These are phyloP conservation scores for Coleophoma cylindrospora DNA, from an alignment of 2,329 filamentous ascomycete species.

Conservation along the genomic window DNA sequence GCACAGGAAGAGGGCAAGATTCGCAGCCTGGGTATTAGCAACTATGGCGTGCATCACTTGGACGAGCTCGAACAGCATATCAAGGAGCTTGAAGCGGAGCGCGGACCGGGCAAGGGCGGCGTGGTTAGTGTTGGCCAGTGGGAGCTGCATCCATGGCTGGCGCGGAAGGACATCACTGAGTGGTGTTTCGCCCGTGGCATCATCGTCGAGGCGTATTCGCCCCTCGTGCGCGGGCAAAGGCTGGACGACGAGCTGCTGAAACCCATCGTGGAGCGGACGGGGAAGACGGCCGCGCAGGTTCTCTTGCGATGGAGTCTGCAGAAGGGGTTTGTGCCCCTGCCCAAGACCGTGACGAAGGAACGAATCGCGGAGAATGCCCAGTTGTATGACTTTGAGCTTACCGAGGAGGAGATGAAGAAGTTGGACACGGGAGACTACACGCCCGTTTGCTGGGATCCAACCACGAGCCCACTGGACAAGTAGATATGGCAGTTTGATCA, in stretches of 20 bases:
- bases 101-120: conserved; percentile 60
- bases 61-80: conserved; percentile 56
- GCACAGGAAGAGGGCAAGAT: conserved; percentile 56
- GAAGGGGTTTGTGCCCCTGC: conserved; percentile 67
- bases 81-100: conserved; percentile 55
- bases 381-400: conserved; percentile 51
- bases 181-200: conserved; percentile 67
- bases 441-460: conserved; percentile 54
- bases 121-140: conserved; percentile 80
- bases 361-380: conserved; percentile 61
- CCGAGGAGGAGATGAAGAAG: conserved; percentile 44
- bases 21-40: conserved; percentile 58
- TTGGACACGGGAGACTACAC: conserved; percentile 46
- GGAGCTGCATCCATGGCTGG: conserved; percentile 86
- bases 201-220: conserved; percentile 58
- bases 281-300: conserved; percentile 70
- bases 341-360: conserved; percentile 66
- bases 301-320: conserved; percentile 79
- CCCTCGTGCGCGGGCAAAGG: conserved; percentile 62
- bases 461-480: conserved; percentile 38
- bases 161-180: conserved; percentile 67
- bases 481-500: conserved; percentile 6
- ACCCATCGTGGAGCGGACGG: conserved; percentile 64
- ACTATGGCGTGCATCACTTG: conserved; percentile 60
- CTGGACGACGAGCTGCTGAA: conserved; percentile 63